Evolutionary conservation across 352 stramenopile genomes (phyloP).

Genomic region (Paralagenidium karlingii): DNA sequence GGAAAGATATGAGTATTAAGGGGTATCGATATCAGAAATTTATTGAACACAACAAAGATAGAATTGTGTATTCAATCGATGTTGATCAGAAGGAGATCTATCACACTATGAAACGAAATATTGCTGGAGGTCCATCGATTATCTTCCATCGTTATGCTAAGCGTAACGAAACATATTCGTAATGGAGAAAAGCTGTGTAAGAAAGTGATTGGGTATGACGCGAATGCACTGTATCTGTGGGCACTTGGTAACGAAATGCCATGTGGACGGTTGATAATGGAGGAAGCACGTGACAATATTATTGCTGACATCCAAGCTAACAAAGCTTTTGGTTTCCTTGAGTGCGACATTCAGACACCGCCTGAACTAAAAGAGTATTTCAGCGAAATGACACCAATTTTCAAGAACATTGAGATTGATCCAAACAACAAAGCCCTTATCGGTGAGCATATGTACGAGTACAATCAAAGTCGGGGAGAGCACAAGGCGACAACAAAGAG

Average conservation of each 20-base stretch:
- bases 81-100: constrained; percentile 7
- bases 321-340: constrained; percentile 20
- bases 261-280: constrained; percentile 8
- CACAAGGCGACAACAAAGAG: constrained; percentile 1
- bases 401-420: constrained; percentile 19
- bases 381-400: constrained; percentile 19
- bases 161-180: constrained; percentile 4
- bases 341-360: constrained; percentile 20
- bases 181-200: constrained; percentile 7
- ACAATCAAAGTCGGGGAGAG: constrained; percentile 6
- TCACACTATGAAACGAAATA: constrained; percentile 10
- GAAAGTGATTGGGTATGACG: constrained; percentile 14
- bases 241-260: constrained; percentile 12
- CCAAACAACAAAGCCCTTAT: constrained; percentile 6
- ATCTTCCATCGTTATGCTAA: constrained; percentile 12
- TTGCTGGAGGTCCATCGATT: constrained; percentile 8
- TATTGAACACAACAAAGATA: too few relatives aligned
- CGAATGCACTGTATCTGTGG: constrained; percentile 10
- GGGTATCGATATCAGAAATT: too few relatives aligned
- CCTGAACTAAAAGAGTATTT: constrained; percentile 16
- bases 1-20: too few relatives aligned
- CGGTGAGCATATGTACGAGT: constrained; percentile 14
- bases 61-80: constrained; percentile 8
- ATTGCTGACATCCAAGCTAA: constrained; percentile 14
- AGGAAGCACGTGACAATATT: constrained; percentile 10